Percentiles rank a stretch among this genome's conserved stretches.
Conservation (phyloP, 139 green algal species). For the Chlorokybus atmophyticus region DNA sequence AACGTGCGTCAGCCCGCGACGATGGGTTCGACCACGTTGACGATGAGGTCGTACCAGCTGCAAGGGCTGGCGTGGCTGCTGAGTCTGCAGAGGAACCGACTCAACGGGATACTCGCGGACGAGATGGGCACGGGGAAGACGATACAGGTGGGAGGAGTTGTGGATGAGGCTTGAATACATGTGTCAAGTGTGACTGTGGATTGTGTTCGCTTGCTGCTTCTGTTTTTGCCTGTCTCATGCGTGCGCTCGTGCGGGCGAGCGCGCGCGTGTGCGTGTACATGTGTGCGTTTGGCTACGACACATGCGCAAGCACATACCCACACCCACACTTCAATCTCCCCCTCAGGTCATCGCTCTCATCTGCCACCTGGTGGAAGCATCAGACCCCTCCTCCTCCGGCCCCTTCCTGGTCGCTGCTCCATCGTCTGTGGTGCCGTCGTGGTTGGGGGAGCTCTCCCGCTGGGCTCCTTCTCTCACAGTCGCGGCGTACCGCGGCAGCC, state of each 20-base stretch:
- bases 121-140: slow-evolving; percentile 44
- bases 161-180: neutral
- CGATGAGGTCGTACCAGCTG: slow-evolving; percentile 56
- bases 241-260: neutral
- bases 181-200: neutral
- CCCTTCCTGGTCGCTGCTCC: slow-evolving; percentile 34
- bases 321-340: neutral
- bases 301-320: no score
- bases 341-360: slow-evolving; percentile 29
- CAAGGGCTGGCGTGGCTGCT: slow-evolving; percentile 49
- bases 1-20: no score
- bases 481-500: slow-evolving; percentile 17
- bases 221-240: neutral
- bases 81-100: slow-evolving; percentile 31
- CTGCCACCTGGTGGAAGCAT: slow-evolving; percentile 24
- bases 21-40: no score
- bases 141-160: slow-evolving; percentile 17
- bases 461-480: slow-evolving; percentile 17
- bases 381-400: slow-evolving; percentile 16
- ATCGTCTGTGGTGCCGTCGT: slow-evolving; percentile 35
- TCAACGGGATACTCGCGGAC: slow-evolving; percentile 58
- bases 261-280: neutral
- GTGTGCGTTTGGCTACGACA: no score
- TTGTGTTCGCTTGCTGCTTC: neutral
- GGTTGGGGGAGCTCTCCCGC: slow-evolving; percentile 20